Base-by-base conservation (phyloP, 768 basidiomycete species). In the Suillus decipiens region DNA sequence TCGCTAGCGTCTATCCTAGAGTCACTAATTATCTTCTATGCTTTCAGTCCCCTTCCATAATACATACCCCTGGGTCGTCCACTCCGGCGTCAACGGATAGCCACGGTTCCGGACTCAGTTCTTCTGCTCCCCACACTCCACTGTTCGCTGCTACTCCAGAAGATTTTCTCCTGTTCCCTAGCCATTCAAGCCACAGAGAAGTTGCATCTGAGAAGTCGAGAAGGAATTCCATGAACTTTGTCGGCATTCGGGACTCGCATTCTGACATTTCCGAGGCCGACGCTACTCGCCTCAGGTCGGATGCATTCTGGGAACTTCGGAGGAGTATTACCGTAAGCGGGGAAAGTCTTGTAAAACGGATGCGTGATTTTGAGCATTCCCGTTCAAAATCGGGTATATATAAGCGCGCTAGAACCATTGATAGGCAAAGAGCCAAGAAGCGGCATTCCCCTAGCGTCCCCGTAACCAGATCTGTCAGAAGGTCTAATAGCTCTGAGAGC, bases 281-380 rank as follows among this genome's bases (percentile, higher is more conserved):
- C 55, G 74, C 85, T 5, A 73, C 72, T 39, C 80, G 77, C 47
- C 76, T 89, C 56, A 84, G 85, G 62, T 85, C 88, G 0, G 79
- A 79, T 61, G 89, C 90, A 6, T 89, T 89, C 64, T 80, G 81
- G 73, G 87, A 89, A 66, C 81, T 92, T 43, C 85, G 80, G 50
- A 79, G 81, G 68, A 89, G 84, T 65, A 80, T 91, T 24, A 79
- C 80, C 34, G 84, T 89, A 67, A 85, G 79, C 65, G 88, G 87
- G 22, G 89, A 91, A 67, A 84, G 86, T 8, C 80, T 91, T 55
- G 81, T 92, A 14, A 82, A 79, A 61, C 86, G 87, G 59, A 91
- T 92, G 89, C 87, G 87, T 61, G 86, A 89, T 66, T 88, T 86
- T 70, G 89, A 91, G 72, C 75, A 79, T 56, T 78, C 80, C 31